Conservation (phyloP, 805 yeast genomes). For the Starmerella floris region DNA sequence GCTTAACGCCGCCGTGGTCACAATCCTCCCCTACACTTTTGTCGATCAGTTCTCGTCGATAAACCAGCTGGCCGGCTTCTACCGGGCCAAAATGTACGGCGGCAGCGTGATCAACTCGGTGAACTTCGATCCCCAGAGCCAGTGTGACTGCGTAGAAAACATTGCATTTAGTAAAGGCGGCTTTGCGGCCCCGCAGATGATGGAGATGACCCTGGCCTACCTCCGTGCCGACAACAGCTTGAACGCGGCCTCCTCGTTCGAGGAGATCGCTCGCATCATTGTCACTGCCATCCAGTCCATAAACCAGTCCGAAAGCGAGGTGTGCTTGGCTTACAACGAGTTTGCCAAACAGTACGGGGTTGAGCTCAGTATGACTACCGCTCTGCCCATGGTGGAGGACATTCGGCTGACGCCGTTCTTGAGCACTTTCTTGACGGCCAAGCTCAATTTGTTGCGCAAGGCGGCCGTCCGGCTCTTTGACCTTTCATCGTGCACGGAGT, state of each 20-base stretch:
- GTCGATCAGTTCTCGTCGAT: slow-evolving; percentile 5
- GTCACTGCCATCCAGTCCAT: slow-evolving; percentile 4
- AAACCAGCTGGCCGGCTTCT: slow-evolving; percentile 6
- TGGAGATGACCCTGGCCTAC: slow-evolving; percentile 7
- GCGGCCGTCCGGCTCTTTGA: slow-evolving; percentile 10
- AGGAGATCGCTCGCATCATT: slow-evolving; percentile 6
- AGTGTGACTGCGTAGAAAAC: slow-evolving; percentile 1
- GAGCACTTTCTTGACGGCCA: slow-evolving; percentile 5
- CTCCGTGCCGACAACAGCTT: slow-evolving; percentile 3
- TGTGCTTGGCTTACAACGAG: neutral
- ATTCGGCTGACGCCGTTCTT: slow-evolving; percentile 6
- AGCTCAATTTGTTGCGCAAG: slow-evolving; percentile 6
- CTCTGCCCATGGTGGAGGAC: slow-evolving; percentile 6
- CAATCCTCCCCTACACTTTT: slow-evolving; percentile 15
- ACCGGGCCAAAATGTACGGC: neutral
- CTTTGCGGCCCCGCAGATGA: slow-evolving; percentile 5
- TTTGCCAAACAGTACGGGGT: slow-evolving; percentile 2
- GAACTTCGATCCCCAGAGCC: neutral
- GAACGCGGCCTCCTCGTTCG: neutral
- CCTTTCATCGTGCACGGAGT: neutral
- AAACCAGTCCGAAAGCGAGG: neutral
- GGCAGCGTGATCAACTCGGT: neutral
- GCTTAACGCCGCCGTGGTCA: slow-evolving; percentile 3
- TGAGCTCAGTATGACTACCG: neutral
- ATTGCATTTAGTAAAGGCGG: neutral